A percentile compares a stretch with the other conserved stretches of the same genome.
phyloP scores from a whole-genome alignment of 2,329 filamentous ascomycete species.

The Colletotrichum theobromicola region DNA sequence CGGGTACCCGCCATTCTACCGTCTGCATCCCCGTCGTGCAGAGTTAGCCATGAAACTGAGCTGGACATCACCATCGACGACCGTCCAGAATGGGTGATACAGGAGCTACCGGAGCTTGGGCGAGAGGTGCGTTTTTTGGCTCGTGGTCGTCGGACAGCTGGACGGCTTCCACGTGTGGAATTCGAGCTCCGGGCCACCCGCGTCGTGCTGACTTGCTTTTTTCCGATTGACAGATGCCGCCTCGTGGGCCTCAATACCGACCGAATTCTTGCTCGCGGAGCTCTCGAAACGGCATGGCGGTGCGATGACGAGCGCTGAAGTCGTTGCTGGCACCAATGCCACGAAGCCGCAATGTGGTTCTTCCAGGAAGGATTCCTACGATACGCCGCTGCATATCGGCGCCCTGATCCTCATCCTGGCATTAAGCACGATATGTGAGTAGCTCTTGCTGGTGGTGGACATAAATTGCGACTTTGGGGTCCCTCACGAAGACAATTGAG shows the following conservation, averaged over 20 bases:
- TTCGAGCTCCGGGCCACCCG: neutral
- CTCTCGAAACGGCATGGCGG: slow-evolving; percentile 50
- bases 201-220: neutral
- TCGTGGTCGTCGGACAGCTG: neutral
- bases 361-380: slow-evolving; percentile 61
- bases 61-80: slow-evolving; percentile 5
- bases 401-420: slow-evolving; percentile 70
- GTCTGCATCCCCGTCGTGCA: slow-evolving; percentile 1
- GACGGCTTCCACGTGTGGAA: neutral
- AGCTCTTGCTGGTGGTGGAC: neutral
- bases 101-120: slow-evolving; percentile 7
- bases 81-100: slow-evolving; percentile 20
- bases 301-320: slow-evolving; percentile 5
- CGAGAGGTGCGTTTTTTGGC: slow-evolving; percentile 3
- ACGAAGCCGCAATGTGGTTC: slow-evolving; percentile 58
- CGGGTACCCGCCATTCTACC: neutral
- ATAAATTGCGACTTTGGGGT: neutral
- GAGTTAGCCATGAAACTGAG: slow-evolving; percentile 17
- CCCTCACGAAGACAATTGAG: neutral
- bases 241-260: slow-evolving; percentile 56
- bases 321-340: slow-evolving; percentile 31
- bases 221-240: slow-evolving; percentile 30
- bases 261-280: slow-evolving; percentile 57
- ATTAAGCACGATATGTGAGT: slow-evolving; percentile 62
- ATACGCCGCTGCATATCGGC: slow-evolving; percentile 70